A percentile compares a stretch with the other conserved stretches of the same genome.
These are phyloP conservation scores for Melocanna baccifera DNA, from an alignment of 176 grass and related monocot genomes.

Conservation along the genomic window DNA sequence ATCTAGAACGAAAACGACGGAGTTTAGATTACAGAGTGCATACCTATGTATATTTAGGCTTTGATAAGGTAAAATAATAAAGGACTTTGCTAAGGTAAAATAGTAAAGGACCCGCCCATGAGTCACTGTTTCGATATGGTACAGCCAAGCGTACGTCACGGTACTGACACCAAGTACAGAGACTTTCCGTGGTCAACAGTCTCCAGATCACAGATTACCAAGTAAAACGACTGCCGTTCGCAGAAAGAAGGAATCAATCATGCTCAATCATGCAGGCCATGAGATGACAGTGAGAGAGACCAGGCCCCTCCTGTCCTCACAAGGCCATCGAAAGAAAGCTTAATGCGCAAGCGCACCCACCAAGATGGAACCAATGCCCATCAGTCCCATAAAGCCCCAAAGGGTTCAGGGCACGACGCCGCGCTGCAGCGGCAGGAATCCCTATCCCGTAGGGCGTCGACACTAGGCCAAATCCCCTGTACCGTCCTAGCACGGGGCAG, in stretches of 20 bases:
- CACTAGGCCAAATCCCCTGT: slow-evolving; percentile 44
- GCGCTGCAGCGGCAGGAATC: slow-evolving; percentile 16
- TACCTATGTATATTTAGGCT: no score
- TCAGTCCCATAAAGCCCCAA: slow-evolving; percentile 31
- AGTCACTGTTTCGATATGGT: neutral
- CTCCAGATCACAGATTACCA: neutral
- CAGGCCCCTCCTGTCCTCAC: neutral
- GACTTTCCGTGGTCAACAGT: neutral
- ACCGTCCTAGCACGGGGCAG: neutral
- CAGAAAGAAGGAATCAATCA: neutral
- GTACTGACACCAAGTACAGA: neutral
- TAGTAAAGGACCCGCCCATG: no score
- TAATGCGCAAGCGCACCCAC: slow-evolving; percentile 1
- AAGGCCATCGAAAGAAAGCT: neutral
- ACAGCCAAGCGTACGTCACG: neutral
- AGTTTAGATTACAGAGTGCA: no score
- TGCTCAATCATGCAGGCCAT: neutral
- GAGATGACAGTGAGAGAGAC: neutral
- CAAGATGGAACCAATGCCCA: slow-evolving; percentile 50
- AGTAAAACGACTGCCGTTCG: neutral
- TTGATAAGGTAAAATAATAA: no score
- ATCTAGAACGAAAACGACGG: no score
- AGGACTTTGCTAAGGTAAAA: no score
- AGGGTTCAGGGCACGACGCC: slow-evolving; percentile 24
- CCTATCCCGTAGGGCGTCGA: neutral